Evolutionary conservation across 2,329 filamentous ascomycete genomes (phyloP).

Genomic region (Fulvia fulva): DNA sequence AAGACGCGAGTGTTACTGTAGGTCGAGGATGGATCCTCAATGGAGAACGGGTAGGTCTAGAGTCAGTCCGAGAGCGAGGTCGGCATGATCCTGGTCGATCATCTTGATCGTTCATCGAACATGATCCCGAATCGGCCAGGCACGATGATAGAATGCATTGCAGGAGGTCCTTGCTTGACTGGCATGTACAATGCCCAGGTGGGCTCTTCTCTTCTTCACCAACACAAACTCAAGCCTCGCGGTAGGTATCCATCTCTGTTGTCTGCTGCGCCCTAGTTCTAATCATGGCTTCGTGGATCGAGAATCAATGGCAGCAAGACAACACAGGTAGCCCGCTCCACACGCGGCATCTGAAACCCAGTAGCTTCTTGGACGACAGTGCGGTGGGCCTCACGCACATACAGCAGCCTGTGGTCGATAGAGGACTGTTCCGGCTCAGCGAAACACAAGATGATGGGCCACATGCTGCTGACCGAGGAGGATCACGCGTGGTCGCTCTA

Average conservation of each 20-base stretch:
- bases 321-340: neutral
- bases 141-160: neutral
- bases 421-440: neutral
- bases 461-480: slow-evolving; percentile 4
- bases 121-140: neutral
- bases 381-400: slow-evolving; percentile 1
- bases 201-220: too few relatives aligned
- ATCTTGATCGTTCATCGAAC: neutral
- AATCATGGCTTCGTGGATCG: neutral
- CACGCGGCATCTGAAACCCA: neutral
- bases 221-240: too few relatives aligned
- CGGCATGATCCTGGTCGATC: neutral
- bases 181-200: neutral
- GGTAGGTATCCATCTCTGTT: neutral
- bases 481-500: slow-evolving; percentile 4
- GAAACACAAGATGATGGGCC: neutral
- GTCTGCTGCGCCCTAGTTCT: neutral
- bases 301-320: neutral
- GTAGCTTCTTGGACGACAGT: neutral
- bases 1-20: too few relatives aligned
- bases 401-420: neutral
- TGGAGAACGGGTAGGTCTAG: too few relatives aligned
- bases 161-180: neutral
- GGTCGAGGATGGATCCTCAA: too few relatives aligned
- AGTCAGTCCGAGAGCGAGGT: neutral